phyloP scores from a whole-genome alignment of 306 rosid genomes.

The Pyrus bretschneideri region DNA sequence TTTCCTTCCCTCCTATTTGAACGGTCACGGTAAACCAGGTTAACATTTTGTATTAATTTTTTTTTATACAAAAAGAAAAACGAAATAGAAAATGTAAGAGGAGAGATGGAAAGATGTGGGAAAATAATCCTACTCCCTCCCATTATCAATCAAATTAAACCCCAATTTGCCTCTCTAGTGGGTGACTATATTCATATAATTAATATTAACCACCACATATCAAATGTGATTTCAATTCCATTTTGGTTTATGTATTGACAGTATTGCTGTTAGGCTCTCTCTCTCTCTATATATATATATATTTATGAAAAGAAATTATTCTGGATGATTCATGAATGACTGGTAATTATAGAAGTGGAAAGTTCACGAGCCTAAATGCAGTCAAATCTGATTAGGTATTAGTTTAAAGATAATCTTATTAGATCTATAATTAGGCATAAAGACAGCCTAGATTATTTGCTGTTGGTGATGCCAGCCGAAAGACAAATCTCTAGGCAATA shows the following conservation, averaged over 20 bases:
- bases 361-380: slow-evolving; percentile 15
- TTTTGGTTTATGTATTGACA: too few species aligned
- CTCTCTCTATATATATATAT: neutral
- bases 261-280: neutral
- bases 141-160: neutral
- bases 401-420: slow-evolving; percentile 7
- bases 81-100: too few species aligned
- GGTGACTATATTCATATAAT: neutral
- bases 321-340: slow-evolving; percentile 1
- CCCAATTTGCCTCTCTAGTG: neutral
- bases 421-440: slow-evolving; percentile 28
- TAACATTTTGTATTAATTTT: too few species aligned
- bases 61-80: too few species aligned
- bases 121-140: neutral
- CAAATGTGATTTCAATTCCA: neutral
- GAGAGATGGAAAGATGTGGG: fast-evolving
- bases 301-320: too few species aligned
- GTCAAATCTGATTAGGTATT: slow-evolving; percentile 26
- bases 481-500: neutral
- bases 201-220: neutral
- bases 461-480: slow-evolving; percentile 12
- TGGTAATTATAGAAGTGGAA: slow-evolving; percentile 11
- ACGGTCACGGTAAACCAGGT: too few species aligned
- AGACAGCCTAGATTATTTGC: slow-evolving; percentile 24
- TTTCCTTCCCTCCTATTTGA: too few species aligned